These are phyloP conservation scores for Aurantiochytrium sp. DNA, from an alignment of 108 stramenopile genomes.

Conservation along the genomic window DNA sequence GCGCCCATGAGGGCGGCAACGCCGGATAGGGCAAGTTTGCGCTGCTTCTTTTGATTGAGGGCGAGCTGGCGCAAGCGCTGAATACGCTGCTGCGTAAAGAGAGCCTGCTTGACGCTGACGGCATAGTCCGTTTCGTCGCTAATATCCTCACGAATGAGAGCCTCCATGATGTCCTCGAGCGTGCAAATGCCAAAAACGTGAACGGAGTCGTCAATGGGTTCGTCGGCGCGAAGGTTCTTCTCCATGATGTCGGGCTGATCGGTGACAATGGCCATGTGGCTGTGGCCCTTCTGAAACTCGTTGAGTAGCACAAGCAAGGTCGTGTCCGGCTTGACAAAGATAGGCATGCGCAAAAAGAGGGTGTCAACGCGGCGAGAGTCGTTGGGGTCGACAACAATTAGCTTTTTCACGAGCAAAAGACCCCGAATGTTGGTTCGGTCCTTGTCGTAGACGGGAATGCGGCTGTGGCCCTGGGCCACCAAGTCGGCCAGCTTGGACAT, in stretches of 20 bases:
- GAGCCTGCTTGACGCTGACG: background rate
- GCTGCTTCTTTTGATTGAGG: background rate
- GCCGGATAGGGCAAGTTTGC: background rate
- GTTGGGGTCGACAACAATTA: background rate
- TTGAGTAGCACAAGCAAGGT: background rate
- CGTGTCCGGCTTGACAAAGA: background rate
- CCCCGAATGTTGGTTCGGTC: background rate
- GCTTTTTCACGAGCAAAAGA: conserved; percentile 11
- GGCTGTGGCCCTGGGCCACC: background rate
- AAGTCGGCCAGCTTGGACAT: background rate
- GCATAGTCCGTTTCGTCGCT: background rate
- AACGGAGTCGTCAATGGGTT: background rate
- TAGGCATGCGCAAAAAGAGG: background rate
- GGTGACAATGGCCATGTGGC: conserved; percentile 11
- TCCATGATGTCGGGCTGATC: background rate
- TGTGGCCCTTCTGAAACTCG: conserved; percentile 1
- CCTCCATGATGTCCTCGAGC: background rate
- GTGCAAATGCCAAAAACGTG: conserved; percentile 2
- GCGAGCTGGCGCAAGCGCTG: background rate
- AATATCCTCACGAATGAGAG: conserved; percentile 1
- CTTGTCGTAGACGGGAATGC: background rate
- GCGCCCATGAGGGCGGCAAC: background rate
- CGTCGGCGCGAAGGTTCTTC: background rate
- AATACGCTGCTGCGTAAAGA: background rate
- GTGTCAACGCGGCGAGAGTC: background rate